These are phyloP conservation scores for Talaromyces sp. DNA, from an alignment of 2,329 filamentous ascomycete genomes.

Conservation along the genomic window DNA sequence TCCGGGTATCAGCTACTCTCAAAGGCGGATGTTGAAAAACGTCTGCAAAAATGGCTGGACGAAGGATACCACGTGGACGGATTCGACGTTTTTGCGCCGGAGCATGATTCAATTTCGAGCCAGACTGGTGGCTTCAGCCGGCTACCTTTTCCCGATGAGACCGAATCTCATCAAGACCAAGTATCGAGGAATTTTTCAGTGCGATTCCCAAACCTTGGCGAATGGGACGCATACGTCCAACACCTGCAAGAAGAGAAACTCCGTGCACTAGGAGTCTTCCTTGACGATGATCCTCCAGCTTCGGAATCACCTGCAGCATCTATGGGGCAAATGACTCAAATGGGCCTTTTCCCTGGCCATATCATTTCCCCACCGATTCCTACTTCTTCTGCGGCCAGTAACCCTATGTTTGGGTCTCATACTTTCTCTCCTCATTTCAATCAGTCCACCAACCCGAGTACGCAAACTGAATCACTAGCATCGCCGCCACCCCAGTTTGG, in stretches of 20 bases:
- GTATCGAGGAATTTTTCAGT: slow-evolving; percentile 34
- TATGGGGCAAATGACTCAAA: slow-evolving; percentile 60
- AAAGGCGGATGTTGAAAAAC: slow-evolving; percentile 37
- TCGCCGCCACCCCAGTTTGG: slow-evolving; percentile 69
- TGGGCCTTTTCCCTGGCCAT: slow-evolving; percentile 62
- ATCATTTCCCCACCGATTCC: slow-evolving; percentile 82
- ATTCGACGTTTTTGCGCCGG: slow-evolving; percentile 35
- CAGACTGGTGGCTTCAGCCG: slow-evolving; percentile 43
- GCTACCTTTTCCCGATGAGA: slow-evolving; percentile 41
- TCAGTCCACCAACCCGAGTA: slow-evolving; percentile 60
- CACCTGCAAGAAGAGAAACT: slow-evolving; percentile 88
- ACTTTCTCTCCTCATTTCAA: slow-evolving; percentile 60
- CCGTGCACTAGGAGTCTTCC: slow-evolving; percentile 80
- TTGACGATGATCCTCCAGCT: slow-evolving; percentile 69
- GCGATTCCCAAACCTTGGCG: slow-evolving; percentile 46
- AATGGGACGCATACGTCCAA: slow-evolving; percentile 76
- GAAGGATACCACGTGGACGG: slow-evolving; percentile 44
- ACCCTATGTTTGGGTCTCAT: slow-evolving; percentile 59
- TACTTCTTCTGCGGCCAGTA: slow-evolving; percentile 73
- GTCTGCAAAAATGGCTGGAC: slow-evolving; percentile 41
- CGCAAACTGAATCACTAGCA: slow-evolving; percentile 61
- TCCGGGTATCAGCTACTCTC: slow-evolving; percentile 37
- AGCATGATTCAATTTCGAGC: slow-evolving; percentile 26
- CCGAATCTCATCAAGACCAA: slow-evolving; percentile 36
- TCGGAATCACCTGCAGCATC: slow-evolving; percentile 65